Evolutionary conservation across 2,329 filamentous ascomycete species (phyloP), one percentile per base, ranked within the genome.

Genomic region (Apiospora hydei): DNA sequence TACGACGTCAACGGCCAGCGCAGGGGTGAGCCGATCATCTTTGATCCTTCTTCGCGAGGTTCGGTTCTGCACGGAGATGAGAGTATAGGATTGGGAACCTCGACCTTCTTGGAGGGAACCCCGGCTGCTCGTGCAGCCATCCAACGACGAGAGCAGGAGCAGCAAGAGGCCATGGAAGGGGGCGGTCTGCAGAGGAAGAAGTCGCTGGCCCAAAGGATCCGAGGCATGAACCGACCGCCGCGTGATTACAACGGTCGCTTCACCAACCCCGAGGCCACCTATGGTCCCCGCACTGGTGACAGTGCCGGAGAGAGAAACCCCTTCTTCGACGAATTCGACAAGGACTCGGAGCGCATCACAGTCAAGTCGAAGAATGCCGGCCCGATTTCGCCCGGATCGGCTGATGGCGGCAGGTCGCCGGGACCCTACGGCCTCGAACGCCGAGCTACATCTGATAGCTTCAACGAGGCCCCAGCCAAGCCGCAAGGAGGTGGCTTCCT

Each of bases 81-180:
- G 82, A 92, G 90, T 4, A 85, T 94, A 73, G 96, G 96, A 13
- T 85, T 99, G 10, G 96, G 96, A 70, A 98, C 95, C 1, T 97
- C 95, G 46, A 99, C 96, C 2, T 98, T 98, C 86, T 84, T 99
- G 30, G 96, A 99, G 78, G 96, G 96, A 47, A 93, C 96, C 1
- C 96, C 96, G 18, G 96, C 95, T 41, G 93, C 95, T 41, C 91
- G 91, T 77, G 89, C 91, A 10, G 94, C 93, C 24, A 94, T 98
- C 70, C 90, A 94, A 80, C 91, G 92, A 73, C 90, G 90, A 69
- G 90, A 96, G 78, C 94, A 91, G 77, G 83, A 93, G 73, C 88
- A 87, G 24, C 89, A 92, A 66, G 88, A 88, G 72, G 76, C 80
- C 41, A 80, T 84, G 71, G 82, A 87, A 30, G 84, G 84, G 8